These are phyloP conservation scores for Lotmaria passim DNA, from an alignment of 208 protist species.

Conservation along the genomic window DNA sequence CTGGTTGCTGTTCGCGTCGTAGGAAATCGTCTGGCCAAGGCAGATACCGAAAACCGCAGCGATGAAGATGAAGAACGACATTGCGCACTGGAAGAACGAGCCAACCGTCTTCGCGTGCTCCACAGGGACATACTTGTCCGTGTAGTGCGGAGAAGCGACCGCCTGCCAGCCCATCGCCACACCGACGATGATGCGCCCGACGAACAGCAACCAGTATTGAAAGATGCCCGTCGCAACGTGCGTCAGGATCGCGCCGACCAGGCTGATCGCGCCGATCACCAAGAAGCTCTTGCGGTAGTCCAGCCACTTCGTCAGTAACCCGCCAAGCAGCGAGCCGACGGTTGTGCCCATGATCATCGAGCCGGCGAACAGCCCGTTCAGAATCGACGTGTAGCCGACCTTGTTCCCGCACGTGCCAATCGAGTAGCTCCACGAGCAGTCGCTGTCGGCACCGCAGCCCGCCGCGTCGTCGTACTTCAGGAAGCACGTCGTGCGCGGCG, in stretches of 20 bases:
- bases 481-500: slow-evolving; percentile 22
- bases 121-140: slow-evolving; percentile 27
- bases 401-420: slow-evolving; percentile 24
- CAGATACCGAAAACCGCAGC: slow-evolving; percentile 52
- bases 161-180: slow-evolving; percentile 34
- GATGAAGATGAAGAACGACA: slow-evolving; percentile 55
- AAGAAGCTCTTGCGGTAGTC: slow-evolving; percentile 36
- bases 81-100: slow-evolving; percentile 58
- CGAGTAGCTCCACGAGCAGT: slow-evolving; percentile 32
- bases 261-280: slow-evolving; percentile 24
- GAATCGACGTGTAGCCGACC: slow-evolving; percentile 35
- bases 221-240: slow-evolving; percentile 36
- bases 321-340: slow-evolving; percentile 27
- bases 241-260: slow-evolving; percentile 23
- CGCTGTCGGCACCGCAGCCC: slow-evolving; percentile 20
- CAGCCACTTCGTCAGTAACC: slow-evolving; percentile 21
- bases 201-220: slow-evolving; percentile 37
- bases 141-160: slow-evolving; percentile 36
- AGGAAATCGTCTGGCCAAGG: slow-evolving; percentile 40
- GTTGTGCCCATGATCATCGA: slow-evolving; percentile 38
- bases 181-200: slow-evolving; percentile 38
- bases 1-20: slow-evolving; percentile 26
- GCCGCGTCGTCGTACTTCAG: slow-evolving; percentile 12
- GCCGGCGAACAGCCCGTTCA: slow-evolving; percentile 41
- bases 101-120: slow-evolving; percentile 29